phyloP scores from a whole-genome alignment of 768 basidiomycete genomes.

The Kwoniella sp. region DNA sequence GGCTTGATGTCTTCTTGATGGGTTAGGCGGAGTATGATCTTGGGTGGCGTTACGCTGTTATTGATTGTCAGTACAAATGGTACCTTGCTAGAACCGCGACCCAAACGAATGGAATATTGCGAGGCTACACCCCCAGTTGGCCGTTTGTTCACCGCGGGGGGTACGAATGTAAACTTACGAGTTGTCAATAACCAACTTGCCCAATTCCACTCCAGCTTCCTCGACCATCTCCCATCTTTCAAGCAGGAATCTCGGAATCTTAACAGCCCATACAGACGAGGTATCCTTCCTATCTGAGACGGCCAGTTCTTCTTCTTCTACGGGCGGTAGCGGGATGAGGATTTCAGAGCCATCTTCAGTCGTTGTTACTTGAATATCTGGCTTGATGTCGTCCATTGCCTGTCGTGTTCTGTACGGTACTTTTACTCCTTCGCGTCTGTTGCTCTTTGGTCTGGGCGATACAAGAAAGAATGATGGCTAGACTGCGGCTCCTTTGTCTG shows the following conservation, averaged over 20 bases:
- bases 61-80: too few relatives aligned
- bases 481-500: too few relatives aligned
- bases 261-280: conserved; percentile 40
- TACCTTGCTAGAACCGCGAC: too few relatives aligned
- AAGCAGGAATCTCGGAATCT: conserved; percentile 82
- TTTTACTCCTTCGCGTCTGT: too few relatives aligned
- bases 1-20: conserved; percentile 31
- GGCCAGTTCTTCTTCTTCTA: conserved; percentile 24
- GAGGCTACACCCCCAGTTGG: too few relatives aligned
- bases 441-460: too few relatives aligned
- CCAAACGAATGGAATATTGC: too few relatives aligned
- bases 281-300: conserved; percentile 16
- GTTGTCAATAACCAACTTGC: conserved; percentile 77
- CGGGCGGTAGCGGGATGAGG: conserved; percentile 1
- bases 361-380: conserved; percentile 11
- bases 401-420: too few relatives aligned
- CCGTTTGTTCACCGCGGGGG: too few relatives aligned
- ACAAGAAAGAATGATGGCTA: too few relatives aligned
- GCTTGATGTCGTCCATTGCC: conserved; percentile 26
- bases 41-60: conserved; percentile 29
- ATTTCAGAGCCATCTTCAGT: not conserved
- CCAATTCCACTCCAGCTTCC: conserved; percentile 75
- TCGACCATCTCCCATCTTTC: conserved; percentile 79
- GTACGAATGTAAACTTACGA: conserved; percentile 43
- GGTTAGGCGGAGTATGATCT: conserved; percentile 31